phyloP scores from a whole-genome alignment of 108 stramenopile genomes.

The Discostella stelligeroides region DNA sequence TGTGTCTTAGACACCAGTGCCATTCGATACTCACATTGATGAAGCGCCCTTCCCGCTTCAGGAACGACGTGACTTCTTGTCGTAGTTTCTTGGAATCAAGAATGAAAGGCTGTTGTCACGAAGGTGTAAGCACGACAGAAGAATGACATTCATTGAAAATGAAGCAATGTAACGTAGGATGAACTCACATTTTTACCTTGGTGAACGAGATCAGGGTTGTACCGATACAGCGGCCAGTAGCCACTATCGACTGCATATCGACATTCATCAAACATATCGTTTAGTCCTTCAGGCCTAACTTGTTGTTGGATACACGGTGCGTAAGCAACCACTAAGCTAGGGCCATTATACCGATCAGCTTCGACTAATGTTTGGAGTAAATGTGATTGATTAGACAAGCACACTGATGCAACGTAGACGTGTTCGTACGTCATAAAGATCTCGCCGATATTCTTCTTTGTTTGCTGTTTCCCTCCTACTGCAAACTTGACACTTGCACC shows the following conservation, averaged over 20 bases:
- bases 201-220: constrained; percentile 51
- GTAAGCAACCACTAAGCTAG: constrained; percentile 63
- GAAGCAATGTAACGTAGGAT: neutral
- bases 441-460: constrained; percentile 64
- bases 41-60: constrained; percentile 64
- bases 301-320: constrained; percentile 66
- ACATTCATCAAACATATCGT: constrained; percentile 66
- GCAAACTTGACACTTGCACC: constrained; percentile 67
- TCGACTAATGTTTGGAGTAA: constrained; percentile 64
- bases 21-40: constrained; percentile 39
- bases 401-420: constrained; percentile 68
- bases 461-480: constrained; percentile 57
- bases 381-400: constrained; percentile 59
- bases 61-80: constrained; percentile 58
- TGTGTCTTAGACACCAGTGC: neutral
- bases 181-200: constrained; percentile 47
- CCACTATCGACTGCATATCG: constrained; percentile 60
- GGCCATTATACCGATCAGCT: constrained; percentile 63
- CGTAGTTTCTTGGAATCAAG: constrained; percentile 68
- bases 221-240: constrained; percentile 66
- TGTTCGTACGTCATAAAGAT: constrained; percentile 78
- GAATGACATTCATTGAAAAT: neutral
- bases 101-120: constrained; percentile 40
- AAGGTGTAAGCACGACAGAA: neutral
- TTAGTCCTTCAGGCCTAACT: constrained; percentile 54